These are phyloP conservation scores for Zea mays DNA, from an alignment of 176 grass and related monocot genomes.

Conservation along the genomic window DNA sequence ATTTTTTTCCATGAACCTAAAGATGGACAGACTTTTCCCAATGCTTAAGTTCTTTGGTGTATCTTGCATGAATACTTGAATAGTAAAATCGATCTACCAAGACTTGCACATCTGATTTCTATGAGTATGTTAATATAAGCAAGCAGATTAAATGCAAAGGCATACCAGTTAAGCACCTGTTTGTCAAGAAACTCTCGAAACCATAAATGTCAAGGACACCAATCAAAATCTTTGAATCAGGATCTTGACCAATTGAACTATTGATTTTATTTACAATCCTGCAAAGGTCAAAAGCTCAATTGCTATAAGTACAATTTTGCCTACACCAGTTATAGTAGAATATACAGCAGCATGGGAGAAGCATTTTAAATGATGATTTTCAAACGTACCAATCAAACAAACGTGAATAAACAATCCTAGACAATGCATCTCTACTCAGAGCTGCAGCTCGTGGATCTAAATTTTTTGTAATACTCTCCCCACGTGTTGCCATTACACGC, in stretches of 20 bases:
- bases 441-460: constrained; percentile 66
- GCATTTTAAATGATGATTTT: constrained; percentile 27
- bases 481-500: constrained; percentile 93
- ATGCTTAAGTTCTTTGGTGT: background rate
- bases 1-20: background rate
- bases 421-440: constrained; percentile 89
- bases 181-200: constrained; percentile 99
- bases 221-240: constrained; percentile 91
- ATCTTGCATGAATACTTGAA: constrained; percentile 19
- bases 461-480: constrained; percentile 88
- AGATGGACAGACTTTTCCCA: constrained; percentile 1
- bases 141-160: constrained; percentile 73
- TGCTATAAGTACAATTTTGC: constrained; percentile 22
- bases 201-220: constrained; percentile 99
- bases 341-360: constrained; percentile 25
- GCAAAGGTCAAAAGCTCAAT: constrained; percentile 38
- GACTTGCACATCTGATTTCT: constrained; percentile 30
- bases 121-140: constrained; percentile 29
- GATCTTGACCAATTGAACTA: constrained; percentile 88
- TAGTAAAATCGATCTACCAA: constrained; percentile 32
- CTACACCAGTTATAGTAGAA: constrained; percentile 19
- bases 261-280: constrained; percentile 99
- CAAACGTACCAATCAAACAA: constrained; percentile 89
- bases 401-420: constrained; percentile 90
- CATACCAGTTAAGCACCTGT: constrained; percentile 99